Evolutionary conservation across 768 basidiomycete genomes (phyloP), one percentile per base, ranked within the genome.

Genomic region (Boletus pseudopeckii): DNA sequence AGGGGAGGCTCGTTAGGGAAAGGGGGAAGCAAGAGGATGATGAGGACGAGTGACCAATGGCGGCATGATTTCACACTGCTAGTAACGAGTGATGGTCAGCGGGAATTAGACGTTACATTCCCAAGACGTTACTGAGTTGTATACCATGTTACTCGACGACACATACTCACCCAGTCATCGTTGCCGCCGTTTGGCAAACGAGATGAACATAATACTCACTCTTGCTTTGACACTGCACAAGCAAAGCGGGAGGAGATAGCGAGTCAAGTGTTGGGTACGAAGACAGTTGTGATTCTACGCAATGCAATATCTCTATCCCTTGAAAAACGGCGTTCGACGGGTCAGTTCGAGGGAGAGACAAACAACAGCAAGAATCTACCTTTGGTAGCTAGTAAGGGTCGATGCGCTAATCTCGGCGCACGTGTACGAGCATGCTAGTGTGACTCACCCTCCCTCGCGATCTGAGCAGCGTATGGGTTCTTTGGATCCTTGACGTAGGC

Each of bases 391-490:
- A 54, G 43, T 10, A 11, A 54, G 38, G 13, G 26, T 22, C 15
- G 20, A 33, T 15, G 24, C 10, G 15, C 50, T 30, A 28, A 22
- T 38, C 20, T 24, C 20, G 9, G 18, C 4, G n/a, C 40, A 4
- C 6, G 4, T 26, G 34, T 17, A 33, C 33, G 5, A 30, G 37
- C 9, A 41, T 43, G 38, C 59, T 67, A 75, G 36, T 75, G 76
- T n/a, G 63, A 64, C 66, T 86, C 74, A 2, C 61, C 58, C 67
- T 87, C 80, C 68, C 81, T 83, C 50, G 90, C 87, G 52, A 91
- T 82, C 65, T 86, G 80, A 22, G 83, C 83, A 10, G 85, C 86
- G 71, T 90, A 89, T 36, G 90, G 90, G 78, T 92, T 92, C 67
- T 83, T 83, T 33, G 90, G 82, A 68, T 92, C 87, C 62, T 83